These are phyloP conservation scores for Cladosporium sp. DNA, from an alignment of 2,329 filamentous ascomycete genomes.

Conservation along the genomic window DNA sequence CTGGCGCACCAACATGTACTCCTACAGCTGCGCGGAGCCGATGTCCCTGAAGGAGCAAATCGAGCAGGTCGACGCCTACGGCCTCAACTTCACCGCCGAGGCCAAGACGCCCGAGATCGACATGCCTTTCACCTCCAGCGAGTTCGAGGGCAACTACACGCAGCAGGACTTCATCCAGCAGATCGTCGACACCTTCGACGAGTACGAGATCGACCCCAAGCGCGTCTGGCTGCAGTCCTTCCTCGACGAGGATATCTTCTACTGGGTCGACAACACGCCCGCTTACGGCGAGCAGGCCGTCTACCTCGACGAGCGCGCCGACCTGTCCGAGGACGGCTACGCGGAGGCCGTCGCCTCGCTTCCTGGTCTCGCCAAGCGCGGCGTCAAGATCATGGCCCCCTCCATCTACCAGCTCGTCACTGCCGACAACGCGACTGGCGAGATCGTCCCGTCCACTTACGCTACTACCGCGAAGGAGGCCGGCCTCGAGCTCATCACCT, in stretches of 20 bases:
- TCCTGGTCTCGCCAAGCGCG: conserved; percentile 48
- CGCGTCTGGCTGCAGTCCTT: conserved; percentile 62
- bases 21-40: conserved; percentile 54
- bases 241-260: conserved; percentile 47
- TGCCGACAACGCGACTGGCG: conserved; percentile 38
- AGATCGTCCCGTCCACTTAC: conserved; percentile 59
- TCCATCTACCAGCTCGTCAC: conserved; percentile 57
- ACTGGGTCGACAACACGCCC: conserved; percentile 59
- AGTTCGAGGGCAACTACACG: conserved; percentile 56
- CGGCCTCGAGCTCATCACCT: conserved; percentile 60
- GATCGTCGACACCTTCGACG: conserved; percentile 55
- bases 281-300: conserved; percentile 57
- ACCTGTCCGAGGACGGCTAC: conserved; percentile 44
- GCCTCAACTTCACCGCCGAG: conserved; percentile 58
- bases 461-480: conserved; percentile 54
- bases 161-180: conserved; percentile 60
- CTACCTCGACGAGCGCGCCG: conserved; percentile 58
- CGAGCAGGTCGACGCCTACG: conserved; percentile 44
- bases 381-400: conserved; percentile 58
- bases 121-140: conserved; percentile 47
- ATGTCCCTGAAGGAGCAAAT: conserved; percentile 59
- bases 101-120: conserved; percentile 60
- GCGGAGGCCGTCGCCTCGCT: conserved; percentile 52
- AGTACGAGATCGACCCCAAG: conserved; percentile 45
- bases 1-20: conserved; percentile 62